A percentile compares a stretch with the other conserved stretches of the same genome.
phyloP scores from a whole-genome alignment of 768 basidiomycete genomes.

The Boletus speciosus region DNA sequence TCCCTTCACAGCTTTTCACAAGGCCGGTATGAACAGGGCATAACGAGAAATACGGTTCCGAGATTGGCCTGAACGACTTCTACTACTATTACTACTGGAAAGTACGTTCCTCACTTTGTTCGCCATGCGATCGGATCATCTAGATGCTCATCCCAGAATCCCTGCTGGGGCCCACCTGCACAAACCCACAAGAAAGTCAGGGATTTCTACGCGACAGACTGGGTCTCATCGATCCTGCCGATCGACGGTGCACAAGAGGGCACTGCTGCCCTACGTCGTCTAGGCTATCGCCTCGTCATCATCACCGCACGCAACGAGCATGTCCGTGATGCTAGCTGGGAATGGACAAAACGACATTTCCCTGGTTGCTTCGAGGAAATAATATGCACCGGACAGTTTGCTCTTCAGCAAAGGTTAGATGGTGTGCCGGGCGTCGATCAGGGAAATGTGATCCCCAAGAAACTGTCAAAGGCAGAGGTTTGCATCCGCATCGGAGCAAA shows the following conservation, averaged over 20 bases:
- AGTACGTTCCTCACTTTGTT: conserved; percentile 31
- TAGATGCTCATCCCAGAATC: conserved; percentile 34
- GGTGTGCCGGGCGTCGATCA: conserved; percentile 10
- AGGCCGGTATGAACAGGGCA: conserved; percentile 48
- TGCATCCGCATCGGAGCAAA: conserved; percentile 60
- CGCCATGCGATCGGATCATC: neutral
- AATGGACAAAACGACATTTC: conserved; percentile 65
- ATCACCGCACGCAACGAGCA: conserved; percentile 69
- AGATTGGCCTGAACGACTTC: conserved; percentile 52
- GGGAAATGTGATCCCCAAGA: conserved; percentile 43
- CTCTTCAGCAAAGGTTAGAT: conserved; percentile 38
- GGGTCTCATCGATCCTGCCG: conserved; percentile 45
- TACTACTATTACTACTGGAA: conserved; percentile 81
- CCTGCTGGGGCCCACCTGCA: conserved; percentile 57
- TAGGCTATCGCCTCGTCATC: conserved; percentile 69
- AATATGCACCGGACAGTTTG: conserved; percentile 75
- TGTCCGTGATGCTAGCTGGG: conserved; percentile 54
- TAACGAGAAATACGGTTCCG: conserved; percentile 53
- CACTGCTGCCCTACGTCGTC: conserved; percentile 47
- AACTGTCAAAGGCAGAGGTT: conserved; percentile 70
- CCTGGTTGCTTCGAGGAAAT: conserved; percentile 59
- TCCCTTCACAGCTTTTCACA: neutral
- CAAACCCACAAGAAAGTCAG: conserved; percentile 59
- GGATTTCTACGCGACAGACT: conserved; percentile 53
- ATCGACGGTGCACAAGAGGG: conserved; percentile 63